Evolutionary conservation across 805 yeast genomes (phyloP).

Genomic region (Starmera dryadoides): DNA sequence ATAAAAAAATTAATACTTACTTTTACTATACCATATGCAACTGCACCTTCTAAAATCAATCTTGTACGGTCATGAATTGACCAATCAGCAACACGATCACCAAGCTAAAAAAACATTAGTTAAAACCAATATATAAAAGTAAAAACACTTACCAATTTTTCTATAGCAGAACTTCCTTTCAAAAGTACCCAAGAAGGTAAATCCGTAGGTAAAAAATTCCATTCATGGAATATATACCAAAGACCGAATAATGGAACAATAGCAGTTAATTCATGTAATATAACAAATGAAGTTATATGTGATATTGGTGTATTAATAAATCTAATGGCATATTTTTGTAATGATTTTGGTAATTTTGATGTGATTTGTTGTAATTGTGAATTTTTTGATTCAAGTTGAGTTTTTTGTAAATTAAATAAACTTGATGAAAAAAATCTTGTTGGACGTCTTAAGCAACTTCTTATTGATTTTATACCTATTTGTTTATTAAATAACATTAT

Average conservation of each 20-base stretch:
- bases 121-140: slow-evolving; percentile 21
- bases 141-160: slow-evolving; percentile 33
- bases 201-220: slow-evolving; percentile 44
- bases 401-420: neutral
- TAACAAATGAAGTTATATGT: slow-evolving; percentile 54
- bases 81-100: slow-evolving; percentile 21
- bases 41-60: slow-evolving; percentile 63
- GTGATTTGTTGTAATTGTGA: neutral
- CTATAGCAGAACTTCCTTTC: slow-evolving; percentile 52
- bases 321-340: slow-evolving; percentile 42
- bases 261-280: slow-evolving; percentile 73
- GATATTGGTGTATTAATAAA: slow-evolving; percentile 51
- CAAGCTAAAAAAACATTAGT: slow-evolving; percentile 17
- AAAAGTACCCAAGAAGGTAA: slow-evolving; percentile 55
- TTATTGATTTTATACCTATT: too few species aligned
- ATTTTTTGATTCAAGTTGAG: neutral
- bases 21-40: slow-evolving; percentile 67
- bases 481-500: too few species aligned
- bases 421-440: neutral
- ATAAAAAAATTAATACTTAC: neutral
- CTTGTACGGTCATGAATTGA: slow-evolving; percentile 44
- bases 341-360: slow-evolving; percentile 40
- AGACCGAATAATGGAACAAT: slow-evolving; percentile 59
- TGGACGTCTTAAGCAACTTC: too few species aligned
- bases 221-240: slow-evolving; percentile 60